These are phyloP conservation scores for Neurospora pannonica DNA, from an alignment of 495 filamentous ascomycete genomes.

Conservation along the genomic window DNA sequence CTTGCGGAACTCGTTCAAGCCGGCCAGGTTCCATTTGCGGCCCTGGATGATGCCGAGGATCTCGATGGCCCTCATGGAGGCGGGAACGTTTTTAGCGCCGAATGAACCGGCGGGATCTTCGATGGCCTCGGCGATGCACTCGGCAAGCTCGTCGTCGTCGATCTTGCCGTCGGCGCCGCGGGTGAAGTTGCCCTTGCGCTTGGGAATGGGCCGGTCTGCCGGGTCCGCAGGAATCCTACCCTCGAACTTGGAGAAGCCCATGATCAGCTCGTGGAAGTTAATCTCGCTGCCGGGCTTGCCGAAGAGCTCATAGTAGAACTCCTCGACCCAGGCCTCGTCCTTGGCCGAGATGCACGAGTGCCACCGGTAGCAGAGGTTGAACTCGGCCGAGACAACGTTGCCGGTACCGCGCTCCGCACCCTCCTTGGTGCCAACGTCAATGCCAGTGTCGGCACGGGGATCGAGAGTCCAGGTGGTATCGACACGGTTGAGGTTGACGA, in stretches of 20 bases:
- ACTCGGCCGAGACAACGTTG: constrained; percentile 72
- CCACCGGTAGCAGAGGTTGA: constrained; percentile 63
- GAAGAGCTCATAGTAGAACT: constrained; percentile 56
- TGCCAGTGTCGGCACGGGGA: constrained; percentile 51
- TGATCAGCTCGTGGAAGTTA: constrained; percentile 45
- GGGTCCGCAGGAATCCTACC: constrained; percentile 51
- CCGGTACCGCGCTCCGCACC: constrained; percentile 47
- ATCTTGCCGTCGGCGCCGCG: constrained; percentile 37
- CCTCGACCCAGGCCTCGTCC: constrained; percentile 67
- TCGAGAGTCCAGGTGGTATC: constrained; percentile 75
- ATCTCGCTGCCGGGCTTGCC: constrained; percentile 46
- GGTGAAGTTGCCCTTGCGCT: constrained; percentile 34
- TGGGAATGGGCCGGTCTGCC: constrained; percentile 51
- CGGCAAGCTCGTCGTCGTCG: constrained; percentile 58
- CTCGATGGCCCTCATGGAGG: constrained; percentile 64
- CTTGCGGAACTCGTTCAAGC: constrained; percentile 78
- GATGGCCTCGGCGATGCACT: constrained; percentile 54
- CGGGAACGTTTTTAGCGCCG: constrained; percentile 68
- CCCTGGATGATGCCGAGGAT: constrained; percentile 81
- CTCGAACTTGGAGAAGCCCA: constrained; percentile 53
- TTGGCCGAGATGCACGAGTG: constrained; percentile 65
- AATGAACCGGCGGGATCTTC: constrained; percentile 55
- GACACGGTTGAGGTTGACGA: constrained; percentile 70
- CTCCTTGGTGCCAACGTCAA: constrained; percentile 47
- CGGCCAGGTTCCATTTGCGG: constrained; percentile 71